Base-by-base conservation (phyloP, 352 stramenopile genomes). In the Lagenidium giganteum region DNA sequence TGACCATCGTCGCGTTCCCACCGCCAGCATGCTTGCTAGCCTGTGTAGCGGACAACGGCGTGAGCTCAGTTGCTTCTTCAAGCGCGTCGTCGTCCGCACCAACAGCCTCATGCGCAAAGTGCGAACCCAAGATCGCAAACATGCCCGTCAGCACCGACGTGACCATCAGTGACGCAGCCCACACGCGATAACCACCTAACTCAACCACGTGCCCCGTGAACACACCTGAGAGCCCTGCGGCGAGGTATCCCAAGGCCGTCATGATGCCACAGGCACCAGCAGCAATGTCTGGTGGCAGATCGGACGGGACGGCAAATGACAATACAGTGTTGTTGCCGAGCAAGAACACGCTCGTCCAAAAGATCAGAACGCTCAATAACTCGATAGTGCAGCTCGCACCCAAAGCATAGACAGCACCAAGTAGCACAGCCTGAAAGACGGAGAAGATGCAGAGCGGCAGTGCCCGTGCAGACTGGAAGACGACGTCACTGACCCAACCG, bases 371-470 rank as follows among this genome's bases (percentile, higher is more conserved):
- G 22, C 70, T 73, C 8, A 89, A 60, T 36, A 65, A 52, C 17
- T 47, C 27, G 6, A 83, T 60, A 26, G 60, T 80, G 44, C 70
- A 77, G 2, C 66, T 67, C 14, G 70, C 54, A 22, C 69, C 83
- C 30, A 84, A 61, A 17, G 65, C 51, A 47, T 84, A 89, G n/a
- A 87, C 64, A 3, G 58, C 31, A 2, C 58, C 67, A 2, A 87
- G 60, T n/a, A 85, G 51, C 1, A 71, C 32, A 3, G 64, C 63
- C 47, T 89, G 71, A 2, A 85, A 41, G 2, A 85, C 27, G 1
- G 77, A 85, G 44, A 89, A 87, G 24, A 89, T 75, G 54, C 79
- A 78, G 33, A 86, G 83, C 5, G 77, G 73, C 54, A 72, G 74
- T 9, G 82, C 69, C 24, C 77, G 69, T 34, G 86, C 62, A 32